phyloP scores from a whole-genome alignment of 225 moss, liverwort and hornwort genomes.

The Neckera pumila region DNA sequence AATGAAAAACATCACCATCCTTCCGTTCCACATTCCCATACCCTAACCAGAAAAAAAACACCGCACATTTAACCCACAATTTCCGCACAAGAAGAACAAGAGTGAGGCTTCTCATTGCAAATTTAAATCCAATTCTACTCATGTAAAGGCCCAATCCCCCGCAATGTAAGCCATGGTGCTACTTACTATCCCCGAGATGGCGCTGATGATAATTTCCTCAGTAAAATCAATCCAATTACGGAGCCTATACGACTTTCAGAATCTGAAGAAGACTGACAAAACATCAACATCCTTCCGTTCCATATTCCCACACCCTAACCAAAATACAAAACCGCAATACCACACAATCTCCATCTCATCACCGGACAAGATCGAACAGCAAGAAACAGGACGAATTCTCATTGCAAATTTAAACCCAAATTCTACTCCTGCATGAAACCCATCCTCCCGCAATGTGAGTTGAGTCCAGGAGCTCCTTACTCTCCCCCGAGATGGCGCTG shows the following conservation, averaged over 20 bases:
- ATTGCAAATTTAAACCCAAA: neutral
- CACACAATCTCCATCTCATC: neutral
- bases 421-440: neutral
- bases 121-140: neutral
- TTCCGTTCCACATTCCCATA: neutral
- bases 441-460: neutral
- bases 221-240: neutral
- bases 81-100: neutral
- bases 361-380: neutral
- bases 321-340: neutral
- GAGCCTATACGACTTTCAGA: neutral
- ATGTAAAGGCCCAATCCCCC: too few relatives aligned
- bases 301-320: neutral
- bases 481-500: slow-evolving; percentile 24
- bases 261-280: neutral
- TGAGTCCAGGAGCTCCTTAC: neutral
- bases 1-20: neutral
- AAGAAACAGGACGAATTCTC: neutral
- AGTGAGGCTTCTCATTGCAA: neutral
- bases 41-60: neutral
- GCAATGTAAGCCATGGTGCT: neutral
- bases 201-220: neutral
- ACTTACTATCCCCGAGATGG: neutral
- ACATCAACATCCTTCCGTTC: neutral
- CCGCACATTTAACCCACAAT: neutral